Percentiles rank a stretch among this genome's conserved stretches.
phyloP scores from a whole-genome alignment of 768 basidiomycete species.

The Chlorophyllum brunneum region DNA sequence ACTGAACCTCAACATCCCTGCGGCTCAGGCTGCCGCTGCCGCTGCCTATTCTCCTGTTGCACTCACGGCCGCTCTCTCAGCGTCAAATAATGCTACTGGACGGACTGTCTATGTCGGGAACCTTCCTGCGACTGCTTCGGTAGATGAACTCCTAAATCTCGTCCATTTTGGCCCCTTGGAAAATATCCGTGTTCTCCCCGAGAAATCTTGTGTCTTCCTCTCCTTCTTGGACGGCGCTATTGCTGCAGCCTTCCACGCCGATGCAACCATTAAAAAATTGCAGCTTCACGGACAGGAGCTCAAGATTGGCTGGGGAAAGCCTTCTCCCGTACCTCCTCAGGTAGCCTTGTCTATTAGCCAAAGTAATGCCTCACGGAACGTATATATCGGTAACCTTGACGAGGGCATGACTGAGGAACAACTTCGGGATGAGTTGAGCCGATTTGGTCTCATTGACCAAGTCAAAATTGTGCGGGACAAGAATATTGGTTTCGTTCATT shows the following conservation, averaged over 20 bases:
- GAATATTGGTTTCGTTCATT: constrained; percentile 99
- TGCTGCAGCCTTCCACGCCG: constrained; percentile 95
- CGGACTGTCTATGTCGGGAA: constrained; percentile 98
- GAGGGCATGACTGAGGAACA: constrained; percentile 89
- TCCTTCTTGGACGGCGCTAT: constrained; percentile 94
- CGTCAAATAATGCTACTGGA: constrained; percentile 64
- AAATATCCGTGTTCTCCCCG: constrained; percentile 88
- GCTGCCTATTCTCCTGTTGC: constrained; percentile 76
- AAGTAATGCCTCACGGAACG: constrained; percentile 91
- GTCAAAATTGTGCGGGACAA: constrained; percentile 99
- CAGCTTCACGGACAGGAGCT: constrained; percentile 92
- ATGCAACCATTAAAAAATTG: constrained; percentile 93
- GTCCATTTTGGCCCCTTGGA: constrained; percentile 98
- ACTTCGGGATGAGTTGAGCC: constrained; percentile 84
- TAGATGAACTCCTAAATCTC: constrained; percentile 96
- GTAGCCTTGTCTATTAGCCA: constrained; percentile 87
- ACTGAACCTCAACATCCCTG: constrained; percentile 63
- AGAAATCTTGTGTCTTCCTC: constrained; percentile 97
- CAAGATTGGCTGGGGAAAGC: constrained; percentile 99
- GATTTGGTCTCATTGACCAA: constrained; percentile 96
- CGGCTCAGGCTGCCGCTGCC: constrained; percentile 44
- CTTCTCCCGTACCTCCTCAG: constrained; percentile 80
- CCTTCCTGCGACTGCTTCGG: constrained; percentile 90
- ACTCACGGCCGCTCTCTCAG: constrained; percentile 65
- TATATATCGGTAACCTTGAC: constrained; percentile 93